These are phyloP conservation scores for Gloeostereum incarnatum DNA, from an alignment of 768 basidiomycete species.

Conservation along the genomic window DNA sequence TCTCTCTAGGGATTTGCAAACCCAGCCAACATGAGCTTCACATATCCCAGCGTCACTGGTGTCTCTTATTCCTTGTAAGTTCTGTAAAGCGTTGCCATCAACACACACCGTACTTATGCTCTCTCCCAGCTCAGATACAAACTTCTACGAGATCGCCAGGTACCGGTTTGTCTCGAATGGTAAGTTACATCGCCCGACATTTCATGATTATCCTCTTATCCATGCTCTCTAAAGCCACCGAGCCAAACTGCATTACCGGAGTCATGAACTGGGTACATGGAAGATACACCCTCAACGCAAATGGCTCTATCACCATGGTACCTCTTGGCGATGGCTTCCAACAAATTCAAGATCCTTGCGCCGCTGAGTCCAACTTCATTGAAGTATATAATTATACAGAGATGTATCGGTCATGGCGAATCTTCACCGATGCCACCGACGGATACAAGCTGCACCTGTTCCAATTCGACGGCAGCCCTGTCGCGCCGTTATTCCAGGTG, in stretches of 20 bases:
- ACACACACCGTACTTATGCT: too few species aligned
- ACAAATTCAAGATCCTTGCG: conserved; percentile 92
- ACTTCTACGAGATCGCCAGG: conserved; percentile 82
- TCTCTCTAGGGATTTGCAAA: conserved; percentile 66
- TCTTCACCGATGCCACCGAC: conserved; percentile 52
- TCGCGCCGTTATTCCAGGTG: conserved; percentile 61
- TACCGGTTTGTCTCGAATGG: conserved; percentile 89
- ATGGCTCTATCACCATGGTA: conserved; percentile 71
- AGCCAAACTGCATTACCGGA: conserved; percentile 85
- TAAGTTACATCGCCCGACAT: conserved; percentile 18
- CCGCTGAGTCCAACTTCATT: conserved; percentile 80
- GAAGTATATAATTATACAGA: conserved; percentile 76
- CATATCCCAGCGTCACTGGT: conserved; percentile 78
- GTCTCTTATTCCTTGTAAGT: conserved; percentile 86
- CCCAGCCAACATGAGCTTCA: conserved; percentile 76
- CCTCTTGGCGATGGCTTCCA: conserved; percentile 88
- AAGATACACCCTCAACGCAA: conserved; percentile 49
- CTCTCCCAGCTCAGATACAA: conserved; percentile 52
- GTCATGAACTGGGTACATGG: conserved; percentile 90
- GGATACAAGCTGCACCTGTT: conserved; percentile 73
- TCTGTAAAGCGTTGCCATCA: background rate
- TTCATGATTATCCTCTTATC: conserved; percentile 2
- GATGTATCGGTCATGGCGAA: conserved; percentile 54
- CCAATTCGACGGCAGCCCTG: conserved; percentile 66
- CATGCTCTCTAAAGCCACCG: conserved; percentile 40